Evolutionary conservation across 2,329 filamentous ascomycete genomes (phyloP).

Genomic region (Exophiala lecanii-corni): DNA sequence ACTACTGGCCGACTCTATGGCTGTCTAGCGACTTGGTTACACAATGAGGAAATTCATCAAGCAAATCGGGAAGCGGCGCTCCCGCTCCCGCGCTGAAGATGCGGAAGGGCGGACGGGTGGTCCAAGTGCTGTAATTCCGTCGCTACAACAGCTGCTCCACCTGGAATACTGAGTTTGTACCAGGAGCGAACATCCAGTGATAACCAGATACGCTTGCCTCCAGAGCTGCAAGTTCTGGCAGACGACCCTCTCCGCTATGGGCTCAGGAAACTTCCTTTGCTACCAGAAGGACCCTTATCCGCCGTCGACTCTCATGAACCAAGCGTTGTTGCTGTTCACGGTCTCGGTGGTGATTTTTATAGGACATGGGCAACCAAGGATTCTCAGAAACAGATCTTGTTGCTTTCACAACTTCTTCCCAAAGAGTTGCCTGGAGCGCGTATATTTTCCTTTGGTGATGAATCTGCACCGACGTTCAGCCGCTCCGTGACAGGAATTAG

Average conservation of each 20-base stretch:
- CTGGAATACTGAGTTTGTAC: conserved; percentile 5
- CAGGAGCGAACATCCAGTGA: conserved; percentile 4
- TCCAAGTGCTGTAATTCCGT: conserved; percentile 1
- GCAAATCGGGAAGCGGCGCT: conserved; percentile 3
- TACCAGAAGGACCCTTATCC: conserved; percentile 6
- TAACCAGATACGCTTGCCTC: conserved; percentile 4
- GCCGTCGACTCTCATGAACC: conserved; percentile 2
- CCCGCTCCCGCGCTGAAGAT: conserved; percentile 2
- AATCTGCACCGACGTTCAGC: conserved; percentile 11
- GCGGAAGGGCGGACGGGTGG: neutral
- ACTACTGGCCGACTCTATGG: too few relatives aligned
- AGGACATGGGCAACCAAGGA: conserved; percentile 14
- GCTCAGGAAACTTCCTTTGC: conserved; percentile 3
- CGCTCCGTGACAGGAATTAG: conserved; percentile 9
- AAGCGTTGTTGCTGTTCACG: conserved; percentile 17
- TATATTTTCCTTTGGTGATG: conserved; percentile 18
- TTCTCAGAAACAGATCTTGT: conserved; percentile 9
- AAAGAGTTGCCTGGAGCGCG: conserved; percentile 11
- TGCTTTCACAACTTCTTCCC: conserved; percentile 17
- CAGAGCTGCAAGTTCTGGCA: conserved; percentile 8
- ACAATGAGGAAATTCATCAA: conserved; percentile 8
- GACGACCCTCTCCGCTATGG: conserved; percentile 7
- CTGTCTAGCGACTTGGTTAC: too few relatives aligned
- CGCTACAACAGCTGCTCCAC: conserved; percentile 1
- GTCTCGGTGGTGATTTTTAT: conserved; percentile 14